Evolutionary conservation across 2,329 filamentous ascomycete species (phyloP).

Genomic region (Colletotrichum limetticola): DNA sequence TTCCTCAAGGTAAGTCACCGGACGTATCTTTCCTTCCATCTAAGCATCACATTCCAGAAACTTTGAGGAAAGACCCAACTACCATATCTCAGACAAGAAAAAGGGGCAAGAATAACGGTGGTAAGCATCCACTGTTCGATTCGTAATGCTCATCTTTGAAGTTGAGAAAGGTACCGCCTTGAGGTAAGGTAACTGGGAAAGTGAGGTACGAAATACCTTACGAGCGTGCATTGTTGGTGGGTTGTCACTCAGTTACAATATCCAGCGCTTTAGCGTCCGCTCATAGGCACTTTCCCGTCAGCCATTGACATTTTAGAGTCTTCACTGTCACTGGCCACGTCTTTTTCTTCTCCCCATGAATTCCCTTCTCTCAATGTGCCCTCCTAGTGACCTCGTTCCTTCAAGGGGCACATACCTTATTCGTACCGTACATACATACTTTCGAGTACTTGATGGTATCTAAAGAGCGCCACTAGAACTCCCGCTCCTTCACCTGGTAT

Average conservation of each 20-base stretch:
- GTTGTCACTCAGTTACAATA: background rate
- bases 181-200: background rate
- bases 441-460: background rate
- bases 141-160: background rate
- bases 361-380: too few relatives aligned
- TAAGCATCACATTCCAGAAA: too few relatives aligned
- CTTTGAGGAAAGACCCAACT: background rate
- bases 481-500: background rate
- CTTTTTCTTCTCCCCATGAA: background rate
- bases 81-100: background rate
- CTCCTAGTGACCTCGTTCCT: background rate
- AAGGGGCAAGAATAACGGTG: background rate
- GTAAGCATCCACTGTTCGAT: too few relatives aligned
- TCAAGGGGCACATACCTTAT: background rate
- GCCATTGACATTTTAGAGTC: background rate
- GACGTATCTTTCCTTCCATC: too few relatives aligned
- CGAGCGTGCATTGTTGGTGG: background rate
- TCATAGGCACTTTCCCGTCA: background rate
- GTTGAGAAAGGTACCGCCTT: background rate
- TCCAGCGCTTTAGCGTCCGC: conserved; percentile 3
- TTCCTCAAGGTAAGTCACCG: too few relatives aligned
- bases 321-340: background rate
- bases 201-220: background rate
- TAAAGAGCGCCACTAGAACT: background rate
- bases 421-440: background rate